These are phyloP conservation scores for Diaporthe nobilis DNA, from an alignment of 2,329 filamentous ascomycete genomes.

Conservation along the genomic window DNA sequence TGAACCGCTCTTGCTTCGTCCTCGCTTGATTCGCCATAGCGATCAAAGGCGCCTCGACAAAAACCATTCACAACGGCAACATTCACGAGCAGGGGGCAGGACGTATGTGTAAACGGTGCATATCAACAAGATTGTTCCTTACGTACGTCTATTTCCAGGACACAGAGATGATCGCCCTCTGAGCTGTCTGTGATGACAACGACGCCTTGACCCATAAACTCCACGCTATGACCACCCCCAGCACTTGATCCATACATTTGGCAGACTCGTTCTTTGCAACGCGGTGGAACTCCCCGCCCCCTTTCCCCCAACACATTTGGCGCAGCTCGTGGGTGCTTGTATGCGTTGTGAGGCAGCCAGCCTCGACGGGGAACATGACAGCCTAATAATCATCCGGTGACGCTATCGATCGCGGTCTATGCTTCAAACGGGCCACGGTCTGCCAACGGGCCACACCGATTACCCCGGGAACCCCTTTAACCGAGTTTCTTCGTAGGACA, in stretches of 20 bases:
- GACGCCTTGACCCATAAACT: conserved; percentile 18
- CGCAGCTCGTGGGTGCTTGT: background rate
- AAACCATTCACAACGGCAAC: no score
- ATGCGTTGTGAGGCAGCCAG: background rate
- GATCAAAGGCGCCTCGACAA: background rate
- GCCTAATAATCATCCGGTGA: background rate
- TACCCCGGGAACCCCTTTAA: no score
- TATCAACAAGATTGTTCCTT: background rate
- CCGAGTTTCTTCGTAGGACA: background rate
- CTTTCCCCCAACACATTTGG: background rate
- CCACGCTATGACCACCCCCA: conserved; percentile 25
- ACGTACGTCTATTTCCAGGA: background rate
- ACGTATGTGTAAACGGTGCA: background rate
- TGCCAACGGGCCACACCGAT: background rate
- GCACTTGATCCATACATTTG: background rate
- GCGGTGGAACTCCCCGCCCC: background rate
- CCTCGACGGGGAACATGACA: background rate
- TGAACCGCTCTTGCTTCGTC: background rate
- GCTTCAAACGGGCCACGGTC: background rate
- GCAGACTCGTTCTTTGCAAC: background rate
- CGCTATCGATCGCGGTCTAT: background rate
- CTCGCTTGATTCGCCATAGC: background rate
- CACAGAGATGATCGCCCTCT: background rate
- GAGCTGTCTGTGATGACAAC: background rate
- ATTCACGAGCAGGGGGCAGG: background rate